phyloP scores from a whole-genome alignment of 768 basidiomycete genomes.

The Leccinum variicolor region DNA sequence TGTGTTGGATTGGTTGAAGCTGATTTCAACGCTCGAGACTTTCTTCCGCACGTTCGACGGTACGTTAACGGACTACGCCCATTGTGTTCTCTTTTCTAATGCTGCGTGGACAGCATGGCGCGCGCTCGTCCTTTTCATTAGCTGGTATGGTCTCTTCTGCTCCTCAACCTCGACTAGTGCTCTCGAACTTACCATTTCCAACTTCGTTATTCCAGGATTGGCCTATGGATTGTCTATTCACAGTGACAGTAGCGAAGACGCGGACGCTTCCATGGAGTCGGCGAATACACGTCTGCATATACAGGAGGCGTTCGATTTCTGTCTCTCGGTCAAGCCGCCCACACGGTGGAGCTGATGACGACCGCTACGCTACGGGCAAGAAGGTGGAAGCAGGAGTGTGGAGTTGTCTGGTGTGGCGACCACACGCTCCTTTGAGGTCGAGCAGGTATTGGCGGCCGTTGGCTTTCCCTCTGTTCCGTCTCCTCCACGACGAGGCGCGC shows the following conservation, averaged over 20 bases:
- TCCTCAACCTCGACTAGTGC: background rate
- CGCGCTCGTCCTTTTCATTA: slow-evolving; percentile 58
- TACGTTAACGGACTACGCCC: slow-evolving; percentile 68
- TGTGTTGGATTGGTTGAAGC: slow-evolving; percentile 45
- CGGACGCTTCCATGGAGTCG: slow-evolving; percentile 72
- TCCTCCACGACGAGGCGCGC: slow-evolving; percentile 53
- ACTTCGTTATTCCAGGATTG: slow-evolving; percentile 46
- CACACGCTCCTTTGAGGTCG: slow-evolving; percentile 47
- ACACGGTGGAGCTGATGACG: slow-evolving; percentile 34
- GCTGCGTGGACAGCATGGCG: slow-evolving; percentile 81
- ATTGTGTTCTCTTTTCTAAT: slow-evolving; percentile 75
- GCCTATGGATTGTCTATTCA: slow-evolving; percentile 67
- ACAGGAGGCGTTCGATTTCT: slow-evolving; percentile 81
- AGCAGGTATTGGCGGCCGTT: slow-evolving; percentile 54
- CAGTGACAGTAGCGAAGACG: slow-evolving; percentile 42
- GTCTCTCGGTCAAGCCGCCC: slow-evolving; percentile 46
- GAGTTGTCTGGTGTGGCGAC: slow-evolving; percentile 28
- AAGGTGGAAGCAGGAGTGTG: slow-evolving; percentile 24
- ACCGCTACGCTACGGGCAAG: slow-evolving; percentile 14
- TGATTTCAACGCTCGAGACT: slow-evolving; percentile 56
- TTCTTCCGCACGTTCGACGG: slow-evolving; percentile 69
- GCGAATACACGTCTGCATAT: slow-evolving; percentile 69
- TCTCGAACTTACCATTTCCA: background rate
- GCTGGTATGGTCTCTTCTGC: slow-evolving; percentile 47
- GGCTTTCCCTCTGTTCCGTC: slow-evolving; percentile 48